Percentiles rank a stretch among this genome's conserved stretches.
phyloP scores from a whole-genome alignment of 306 rosid genomes.

The Dalbergia cochinchinensis region DNA sequence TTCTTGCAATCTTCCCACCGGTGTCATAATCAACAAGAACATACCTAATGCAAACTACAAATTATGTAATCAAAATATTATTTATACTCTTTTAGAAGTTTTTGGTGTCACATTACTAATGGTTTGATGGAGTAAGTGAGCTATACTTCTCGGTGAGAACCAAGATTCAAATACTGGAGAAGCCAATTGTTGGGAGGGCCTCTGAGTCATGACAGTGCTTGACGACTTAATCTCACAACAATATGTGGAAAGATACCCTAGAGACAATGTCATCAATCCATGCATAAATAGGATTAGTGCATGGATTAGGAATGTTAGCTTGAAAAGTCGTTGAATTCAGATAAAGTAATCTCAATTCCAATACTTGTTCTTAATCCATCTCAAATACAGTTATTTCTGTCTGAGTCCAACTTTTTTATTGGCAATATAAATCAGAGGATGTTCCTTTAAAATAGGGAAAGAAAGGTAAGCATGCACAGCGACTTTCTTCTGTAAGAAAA shows the following conservation, averaged over 20 bases:
- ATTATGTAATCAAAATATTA: neutral
- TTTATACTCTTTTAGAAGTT: neutral
- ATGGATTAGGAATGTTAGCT: neutral
- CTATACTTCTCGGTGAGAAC: too few relatives aligned
- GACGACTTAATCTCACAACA: too few relatives aligned
- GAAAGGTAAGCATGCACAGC: neutral
- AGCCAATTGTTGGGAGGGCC: too few relatives aligned
- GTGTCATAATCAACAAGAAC: too few relatives aligned
- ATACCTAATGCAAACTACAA: too few relatives aligned
- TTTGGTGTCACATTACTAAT: neutral
- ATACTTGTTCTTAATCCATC: conserved; percentile 18
- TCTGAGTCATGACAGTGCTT: too few relatives aligned
- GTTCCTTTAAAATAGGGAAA: neutral
- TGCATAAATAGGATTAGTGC: conserved; percentile 15
- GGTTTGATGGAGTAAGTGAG: too few relatives aligned
- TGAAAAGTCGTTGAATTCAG: neutral
- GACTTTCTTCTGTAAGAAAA: neutral
- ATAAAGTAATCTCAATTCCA: conserved; percentile 1
- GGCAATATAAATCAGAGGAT: neutral
- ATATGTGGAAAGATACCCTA: too few relatives aligned
- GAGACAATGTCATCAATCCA: neutral
- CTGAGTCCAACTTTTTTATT: conserved; percentile 4
- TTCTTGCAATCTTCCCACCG: neutral
- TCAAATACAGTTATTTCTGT: conserved; percentile 9
- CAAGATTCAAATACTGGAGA: too few relatives aligned